phyloP scores from a whole-genome alignment of 805 yeast genomes.

The Kuraishia piskuri region DNA sequence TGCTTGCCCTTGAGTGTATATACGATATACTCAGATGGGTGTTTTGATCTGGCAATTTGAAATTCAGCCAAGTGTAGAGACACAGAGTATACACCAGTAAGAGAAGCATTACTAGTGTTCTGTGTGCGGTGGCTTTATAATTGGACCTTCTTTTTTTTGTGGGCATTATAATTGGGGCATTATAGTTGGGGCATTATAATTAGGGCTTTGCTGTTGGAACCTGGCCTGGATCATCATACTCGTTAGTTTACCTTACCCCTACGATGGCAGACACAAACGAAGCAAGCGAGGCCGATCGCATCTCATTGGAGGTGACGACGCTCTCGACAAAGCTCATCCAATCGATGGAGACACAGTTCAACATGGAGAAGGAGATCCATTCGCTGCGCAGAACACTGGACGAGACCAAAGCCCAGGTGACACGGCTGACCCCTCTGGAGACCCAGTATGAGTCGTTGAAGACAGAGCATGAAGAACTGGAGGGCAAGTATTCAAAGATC shows the following conservation, averaged over 20 bases:
- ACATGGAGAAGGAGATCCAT: slow-evolving; percentile 39
- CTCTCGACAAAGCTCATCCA: slow-evolving; percentile 54
- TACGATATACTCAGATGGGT: neutral
- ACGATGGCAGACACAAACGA: neutral
- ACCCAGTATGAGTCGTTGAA: slow-evolving; percentile 20
- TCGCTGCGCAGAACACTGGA: slow-evolving; percentile 28
- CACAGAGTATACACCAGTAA: too few relatives aligned
- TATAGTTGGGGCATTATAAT: too few relatives aligned
- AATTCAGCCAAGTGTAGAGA: too few relatives aligned
- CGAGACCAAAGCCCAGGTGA: slow-evolving; percentile 16
- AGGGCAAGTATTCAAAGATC: slow-evolving; percentile 18
- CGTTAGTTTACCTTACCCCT: too few relatives aligned
- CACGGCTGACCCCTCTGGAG: slow-evolving; percentile 13
- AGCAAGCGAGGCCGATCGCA: slow-evolving; percentile 26
- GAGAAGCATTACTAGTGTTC: too few relatives aligned
- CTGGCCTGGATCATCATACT: too few relatives aligned
- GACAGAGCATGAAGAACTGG: slow-evolving; percentile 19
- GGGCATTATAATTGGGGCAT: too few relatives aligned
- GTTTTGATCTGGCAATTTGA: too few relatives aligned
- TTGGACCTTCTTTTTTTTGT: too few relatives aligned
- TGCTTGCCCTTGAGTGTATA: neutral
- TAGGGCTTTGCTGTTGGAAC: too few relatives aligned
- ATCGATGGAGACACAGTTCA: slow-evolving; percentile 48
- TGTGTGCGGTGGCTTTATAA: too few relatives aligned
- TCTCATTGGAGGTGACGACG: slow-evolving; percentile 46